Conservation (phyloP, 108 stramenopile species). For the Parietichytrium sp. region DNA sequence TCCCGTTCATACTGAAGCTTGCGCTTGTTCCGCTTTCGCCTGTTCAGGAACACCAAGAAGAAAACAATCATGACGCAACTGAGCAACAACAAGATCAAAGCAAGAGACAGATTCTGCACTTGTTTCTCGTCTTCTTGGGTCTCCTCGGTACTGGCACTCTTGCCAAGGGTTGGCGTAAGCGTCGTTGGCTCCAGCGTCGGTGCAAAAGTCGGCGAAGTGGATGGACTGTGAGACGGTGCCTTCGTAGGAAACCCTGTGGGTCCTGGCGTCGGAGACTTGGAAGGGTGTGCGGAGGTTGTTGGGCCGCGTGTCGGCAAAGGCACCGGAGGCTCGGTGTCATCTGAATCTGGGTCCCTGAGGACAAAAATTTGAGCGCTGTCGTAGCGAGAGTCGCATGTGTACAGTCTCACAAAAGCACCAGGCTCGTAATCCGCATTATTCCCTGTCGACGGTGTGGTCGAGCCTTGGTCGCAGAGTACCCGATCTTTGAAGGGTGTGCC, state of each 20-base stretch:
- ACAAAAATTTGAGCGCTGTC: conserved; percentile 13
- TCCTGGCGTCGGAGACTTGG: too few species aligned
- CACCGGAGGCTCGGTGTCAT: too few species aligned
- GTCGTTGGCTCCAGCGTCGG: background rate
- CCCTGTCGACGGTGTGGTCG: too few species aligned
- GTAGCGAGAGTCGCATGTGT: background rate
- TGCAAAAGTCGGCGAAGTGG: background rate
- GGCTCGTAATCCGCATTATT: background rate
- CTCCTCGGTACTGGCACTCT: background rate
- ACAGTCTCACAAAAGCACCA: conserved; percentile 11
- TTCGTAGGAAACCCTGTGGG: too few species aligned
- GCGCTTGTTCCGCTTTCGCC: background rate
- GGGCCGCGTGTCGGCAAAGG: too few species aligned
- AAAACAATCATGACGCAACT: background rate
- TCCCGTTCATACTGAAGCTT: background rate
- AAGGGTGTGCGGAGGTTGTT: too few species aligned
- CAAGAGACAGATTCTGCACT: background rate
- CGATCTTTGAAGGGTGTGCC: background rate
- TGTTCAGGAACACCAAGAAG: background rate
- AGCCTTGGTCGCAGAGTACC: background rate
- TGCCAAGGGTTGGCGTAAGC: background rate
- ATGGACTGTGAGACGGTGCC: background rate
- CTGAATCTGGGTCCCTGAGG: too few species aligned
- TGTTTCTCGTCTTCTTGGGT: background rate
- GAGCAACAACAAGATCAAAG: background rate